Percentiles rank a stretch among this genome's conserved stretches.
phyloP scores from a whole-genome alignment of 2,329 filamentous ascomycete genomes.

The Colletotrichum phormii region DNA sequence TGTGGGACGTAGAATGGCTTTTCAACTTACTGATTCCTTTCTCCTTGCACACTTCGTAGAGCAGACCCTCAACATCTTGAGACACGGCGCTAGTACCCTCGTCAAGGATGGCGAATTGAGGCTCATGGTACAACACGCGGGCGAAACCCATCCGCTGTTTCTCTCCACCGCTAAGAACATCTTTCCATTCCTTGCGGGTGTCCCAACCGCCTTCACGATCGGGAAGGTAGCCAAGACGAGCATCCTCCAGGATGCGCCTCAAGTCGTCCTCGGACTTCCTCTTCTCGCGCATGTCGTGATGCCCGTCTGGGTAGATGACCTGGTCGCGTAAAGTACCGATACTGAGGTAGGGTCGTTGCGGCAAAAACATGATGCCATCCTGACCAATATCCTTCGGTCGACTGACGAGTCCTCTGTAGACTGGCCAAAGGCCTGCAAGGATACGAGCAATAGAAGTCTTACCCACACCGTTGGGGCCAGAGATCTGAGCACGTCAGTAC shows the following conservation, averaged over 20 bases:
- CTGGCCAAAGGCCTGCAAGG: conserved; percentile 93
- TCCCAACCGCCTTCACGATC: conserved; percentile 97
- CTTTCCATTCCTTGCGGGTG: conserved; percentile 97
- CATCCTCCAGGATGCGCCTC: conserved; percentile 81
- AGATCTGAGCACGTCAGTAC: conserved; percentile 66
- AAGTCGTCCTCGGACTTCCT: conserved; percentile 84
- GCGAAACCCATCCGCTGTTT: conserved; percentile 97
- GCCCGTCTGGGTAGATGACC: conserved; percentile 96
- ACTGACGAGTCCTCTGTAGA: conserved; percentile 92
- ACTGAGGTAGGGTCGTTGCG: conserved; percentile 91
- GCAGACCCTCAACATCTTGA: conserved; percentile 90
- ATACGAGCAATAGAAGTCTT: conserved; percentile 91
- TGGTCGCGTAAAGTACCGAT: conserved; percentile 95
- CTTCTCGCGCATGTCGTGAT: conserved; percentile 90
- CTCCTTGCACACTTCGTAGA: conserved; percentile 94
- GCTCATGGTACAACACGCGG: conserved; percentile 92
- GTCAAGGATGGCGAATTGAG: conserved; percentile 92
- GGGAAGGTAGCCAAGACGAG: conserved; percentile 87
- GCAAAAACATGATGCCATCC: conserved; percentile 98
- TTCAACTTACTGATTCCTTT: conserved; percentile 85
- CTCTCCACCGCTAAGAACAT: conserved; percentile 95
- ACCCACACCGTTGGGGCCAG: conserved; percentile 92
- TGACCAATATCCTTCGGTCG: conserved; percentile 82
- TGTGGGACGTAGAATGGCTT: background rate
- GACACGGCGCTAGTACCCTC: conserved; percentile 96